Conservation (phyloP, 106 monocot species). For the Dendrobium huoshanense region DNA sequence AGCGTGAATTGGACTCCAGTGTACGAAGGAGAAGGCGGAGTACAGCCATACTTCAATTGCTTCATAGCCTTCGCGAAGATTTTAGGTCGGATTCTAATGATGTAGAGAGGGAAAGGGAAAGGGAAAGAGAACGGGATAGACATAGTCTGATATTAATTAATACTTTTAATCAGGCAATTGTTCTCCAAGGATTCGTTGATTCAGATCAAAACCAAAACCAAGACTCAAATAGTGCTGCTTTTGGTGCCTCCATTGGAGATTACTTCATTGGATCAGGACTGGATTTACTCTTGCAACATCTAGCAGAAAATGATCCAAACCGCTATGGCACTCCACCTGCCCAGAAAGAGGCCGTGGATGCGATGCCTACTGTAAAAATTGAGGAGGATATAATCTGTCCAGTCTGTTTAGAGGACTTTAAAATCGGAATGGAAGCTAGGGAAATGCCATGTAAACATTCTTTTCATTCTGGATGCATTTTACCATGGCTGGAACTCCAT, state of each 20-base stretch:
- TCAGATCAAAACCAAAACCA: not conserved
- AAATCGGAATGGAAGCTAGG: conserved; percentile 30
- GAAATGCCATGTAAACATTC: conserved; percentile 48
- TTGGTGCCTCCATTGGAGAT: conserved; percentile 19
- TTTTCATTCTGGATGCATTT: conserved; percentile 37
- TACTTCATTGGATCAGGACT: conserved; percentile 30
- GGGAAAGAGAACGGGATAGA: not conserved
- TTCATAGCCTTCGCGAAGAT: conserved; percentile 16
- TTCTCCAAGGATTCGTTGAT: conserved; percentile 17
- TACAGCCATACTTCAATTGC: conserved; percentile 23
- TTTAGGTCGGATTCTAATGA: conserved; percentile 4
- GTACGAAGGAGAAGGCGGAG: conserved; percentile 14
- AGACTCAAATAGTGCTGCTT: not conserved
- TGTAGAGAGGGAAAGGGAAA: conserved; percentile 6
- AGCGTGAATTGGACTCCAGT: conserved; percentile 5
- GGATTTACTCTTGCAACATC: conserved; percentile 36
- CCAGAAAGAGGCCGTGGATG: conserved; percentile 35
- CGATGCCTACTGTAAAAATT: conserved; percentile 24
- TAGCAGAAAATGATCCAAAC: conserved; percentile 30
- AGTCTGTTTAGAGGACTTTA: conserved; percentile 42
- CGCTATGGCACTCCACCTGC: conserved; percentile 40
- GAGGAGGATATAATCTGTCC: conserved; percentile 26
- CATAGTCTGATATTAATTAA: conserved; percentile 7
- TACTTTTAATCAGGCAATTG: not conserved
- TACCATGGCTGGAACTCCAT: conserved; percentile 51